Evolutionary conservation across 1,139 yeast genomes (phyloP).

Genomic region (Geotrichum europaeum): DNA sequence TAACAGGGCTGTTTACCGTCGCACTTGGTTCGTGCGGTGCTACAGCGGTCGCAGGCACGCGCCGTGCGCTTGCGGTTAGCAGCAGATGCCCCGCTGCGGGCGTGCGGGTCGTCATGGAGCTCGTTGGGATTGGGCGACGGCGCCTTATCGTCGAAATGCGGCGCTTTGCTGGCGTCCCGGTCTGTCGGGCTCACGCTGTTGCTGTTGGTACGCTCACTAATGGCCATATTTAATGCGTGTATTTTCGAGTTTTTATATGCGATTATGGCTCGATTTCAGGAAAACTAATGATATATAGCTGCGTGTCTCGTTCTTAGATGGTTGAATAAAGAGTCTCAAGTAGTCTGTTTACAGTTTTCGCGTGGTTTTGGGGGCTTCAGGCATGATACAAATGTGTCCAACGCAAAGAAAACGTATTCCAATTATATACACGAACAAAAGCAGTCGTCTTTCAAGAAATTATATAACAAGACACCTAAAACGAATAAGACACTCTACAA

Average conservation of each 20-base stretch:
- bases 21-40: slow-evolving; percentile 38
- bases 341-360: background rate
- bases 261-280: background rate
- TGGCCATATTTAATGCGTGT: background rate
- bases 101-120: background rate
- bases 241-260: background rate
- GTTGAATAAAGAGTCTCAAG: background rate
- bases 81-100: background rate
- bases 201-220: background rate
- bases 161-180: background rate
- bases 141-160: background rate
- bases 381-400: background rate
- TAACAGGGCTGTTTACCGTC: slow-evolving; percentile 38
- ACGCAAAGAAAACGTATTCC: background rate
- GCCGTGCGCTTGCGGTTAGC: slow-evolving; percentile 25
- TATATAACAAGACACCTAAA: background rate
- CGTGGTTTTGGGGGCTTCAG: background rate
- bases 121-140: background rate
- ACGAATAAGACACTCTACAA: background rate
- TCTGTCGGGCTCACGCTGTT: background rate
- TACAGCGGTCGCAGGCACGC: slow-evolving; percentile 41
- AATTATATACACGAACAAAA: background rate
- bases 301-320: background rate
- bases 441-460: background rate
- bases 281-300: background rate